Evolutionary conservation across 148 eudicot species (phyloP).

Genomic region (Suaeda aralocaspica): DNA sequence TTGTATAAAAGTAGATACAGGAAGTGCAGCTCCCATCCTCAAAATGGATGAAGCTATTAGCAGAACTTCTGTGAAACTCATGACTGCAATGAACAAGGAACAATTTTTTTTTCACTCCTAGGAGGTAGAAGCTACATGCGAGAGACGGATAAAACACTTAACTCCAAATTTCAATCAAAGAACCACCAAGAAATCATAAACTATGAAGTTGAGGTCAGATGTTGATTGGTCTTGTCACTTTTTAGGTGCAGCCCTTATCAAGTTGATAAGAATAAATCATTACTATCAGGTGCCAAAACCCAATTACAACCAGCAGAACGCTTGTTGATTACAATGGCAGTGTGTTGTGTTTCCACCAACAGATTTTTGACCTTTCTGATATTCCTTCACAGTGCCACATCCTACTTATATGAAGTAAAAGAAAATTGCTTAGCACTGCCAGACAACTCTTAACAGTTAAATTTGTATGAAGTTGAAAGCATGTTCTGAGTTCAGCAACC

Average conservation of each 20-base stretch:
- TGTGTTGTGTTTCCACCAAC: background rate
- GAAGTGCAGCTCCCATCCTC: too few species aligned
- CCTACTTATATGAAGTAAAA: background rate
- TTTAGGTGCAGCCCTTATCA: background rate
- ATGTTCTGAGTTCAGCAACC: constrained; percentile 7
- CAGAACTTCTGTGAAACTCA: too few species aligned
- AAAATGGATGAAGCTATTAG: too few species aligned
- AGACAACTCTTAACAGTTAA: background rate
- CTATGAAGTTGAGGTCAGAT: background rate
- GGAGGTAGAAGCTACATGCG: too few species aligned
- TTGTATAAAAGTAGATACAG: too few species aligned
- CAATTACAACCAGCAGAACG: background rate
- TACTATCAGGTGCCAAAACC: background rate
- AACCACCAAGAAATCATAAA: too few species aligned
- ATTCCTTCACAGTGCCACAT: background rate
- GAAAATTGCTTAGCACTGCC: background rate
- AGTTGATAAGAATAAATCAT: background rate
- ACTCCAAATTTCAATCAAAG: background rate
- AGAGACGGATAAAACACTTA: too few species aligned
- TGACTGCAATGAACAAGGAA: too few species aligned
- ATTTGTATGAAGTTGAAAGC: background rate
- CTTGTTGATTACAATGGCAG: background rate
- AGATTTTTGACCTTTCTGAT: background rate
- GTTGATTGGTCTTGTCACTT: background rate
- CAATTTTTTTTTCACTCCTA: too few species aligned